These are phyloP conservation scores for Trichoderma sp. DNA, from an alignment of 2,329 filamentous ascomycete species.

Conservation along the genomic window DNA sequence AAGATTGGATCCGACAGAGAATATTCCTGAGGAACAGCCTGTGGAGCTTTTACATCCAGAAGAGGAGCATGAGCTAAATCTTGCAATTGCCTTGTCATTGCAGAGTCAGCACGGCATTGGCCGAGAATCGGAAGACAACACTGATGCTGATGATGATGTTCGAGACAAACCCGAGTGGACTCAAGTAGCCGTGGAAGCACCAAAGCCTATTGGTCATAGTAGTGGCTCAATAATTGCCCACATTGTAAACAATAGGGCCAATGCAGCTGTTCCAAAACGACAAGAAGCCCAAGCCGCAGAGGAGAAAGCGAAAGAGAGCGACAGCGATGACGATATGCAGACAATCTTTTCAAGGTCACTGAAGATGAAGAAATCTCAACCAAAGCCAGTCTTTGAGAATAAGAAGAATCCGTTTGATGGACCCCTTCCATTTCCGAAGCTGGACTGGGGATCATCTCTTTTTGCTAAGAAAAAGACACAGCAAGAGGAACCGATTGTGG, in stretches of 20 bases:
- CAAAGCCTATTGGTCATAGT: slow-evolving; percentile 48
- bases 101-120: slow-evolving; percentile 54
- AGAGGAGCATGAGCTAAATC: slow-evolving; percentile 63
- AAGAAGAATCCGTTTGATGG: slow-evolving; percentile 67
- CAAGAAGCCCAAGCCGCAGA: slow-evolving; percentile 21
- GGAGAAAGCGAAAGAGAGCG: slow-evolving; percentile 47
- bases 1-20: slow-evolving; percentile 22
- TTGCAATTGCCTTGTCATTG: slow-evolving; percentile 82
- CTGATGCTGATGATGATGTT: slow-evolving; percentile 50
- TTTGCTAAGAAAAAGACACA: slow-evolving; percentile 44
- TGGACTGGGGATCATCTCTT: slow-evolving; percentile 64
- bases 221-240: slow-evolving; percentile 64
- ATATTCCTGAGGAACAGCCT: slow-evolving; percentile 27
- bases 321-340: slow-evolving; percentile 77
- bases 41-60: slow-evolving; percentile 40
- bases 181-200: slow-evolving; percentile 49
- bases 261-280: slow-evolving; percentile 52
- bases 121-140: slow-evolving; percentile 35
- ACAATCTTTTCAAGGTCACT: slow-evolving; percentile 71
- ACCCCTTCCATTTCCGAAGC: slow-evolving; percentile 85
- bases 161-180: slow-evolving; percentile 50
- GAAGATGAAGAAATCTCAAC: slow-evolving; percentile 48
- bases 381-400: slow-evolving; percentile 44
- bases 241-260: slow-evolving; percentile 70
- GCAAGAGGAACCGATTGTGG: slow-evolving; percentile 24